phyloP scores from a whole-genome alignment of 1,139 yeast species.

The Pichia sorboxylosa region DNA sequence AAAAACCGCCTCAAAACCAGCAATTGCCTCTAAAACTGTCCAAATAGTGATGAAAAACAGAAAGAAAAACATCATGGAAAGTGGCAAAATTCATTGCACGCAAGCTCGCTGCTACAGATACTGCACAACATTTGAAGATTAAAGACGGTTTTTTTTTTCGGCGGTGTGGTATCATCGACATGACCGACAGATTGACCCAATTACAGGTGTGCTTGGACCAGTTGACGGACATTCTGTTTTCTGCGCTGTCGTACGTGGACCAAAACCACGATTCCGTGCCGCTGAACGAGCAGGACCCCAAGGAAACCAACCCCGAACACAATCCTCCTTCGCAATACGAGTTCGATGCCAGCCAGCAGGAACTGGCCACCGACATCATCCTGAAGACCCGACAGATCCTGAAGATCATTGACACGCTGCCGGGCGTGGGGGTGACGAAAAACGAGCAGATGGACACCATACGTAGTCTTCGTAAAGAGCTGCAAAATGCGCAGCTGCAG shows the following conservation, averaged over 20 bases:
- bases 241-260: constrained; percentile 79
- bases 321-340: constrained; percentile 34
- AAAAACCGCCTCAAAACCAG: no score
- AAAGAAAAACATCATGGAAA: no score
- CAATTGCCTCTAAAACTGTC: no score
- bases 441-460: constrained; percentile 60
- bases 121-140: no score
- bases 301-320: constrained; percentile 39
- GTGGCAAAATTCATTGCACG: no score
- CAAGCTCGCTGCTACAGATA: neutral
- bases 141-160: no score
- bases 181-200: constrained; percentile 86
- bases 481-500: constrained; percentile 49
- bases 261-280: constrained; percentile 52
- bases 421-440: constrained; percentile 85
- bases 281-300: constrained; percentile 34
- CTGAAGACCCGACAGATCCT: constrained; percentile 79
- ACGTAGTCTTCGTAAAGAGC: constrained; percentile 48
- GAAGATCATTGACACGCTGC: constrained; percentile 75
- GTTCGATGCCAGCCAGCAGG: constrained; percentile 52
- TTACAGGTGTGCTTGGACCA: constrained; percentile 78
- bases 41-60: no score
- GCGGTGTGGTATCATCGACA: constrained; percentile 16
- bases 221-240: constrained; percentile 82
- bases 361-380: constrained; percentile 72